These are phyloP conservation scores for Rhodotorula kratochvilovae DNA, from an alignment of 768 basidiomycete species.

Conservation along the genomic window DNA sequence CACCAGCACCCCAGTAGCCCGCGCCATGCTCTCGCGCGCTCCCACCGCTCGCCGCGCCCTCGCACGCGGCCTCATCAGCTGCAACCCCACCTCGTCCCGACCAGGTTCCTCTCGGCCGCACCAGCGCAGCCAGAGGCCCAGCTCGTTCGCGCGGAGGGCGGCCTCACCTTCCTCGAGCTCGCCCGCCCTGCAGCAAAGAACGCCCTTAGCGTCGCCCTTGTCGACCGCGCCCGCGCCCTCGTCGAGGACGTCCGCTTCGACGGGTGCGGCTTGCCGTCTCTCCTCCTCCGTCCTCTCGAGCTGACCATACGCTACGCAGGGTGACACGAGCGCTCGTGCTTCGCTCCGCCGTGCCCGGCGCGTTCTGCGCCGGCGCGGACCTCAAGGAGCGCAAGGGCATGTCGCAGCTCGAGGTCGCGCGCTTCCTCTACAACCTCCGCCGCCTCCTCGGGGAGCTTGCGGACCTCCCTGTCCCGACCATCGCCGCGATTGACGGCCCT, in stretches of 20 bases:
- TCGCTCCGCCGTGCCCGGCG: constrained; percentile 66
- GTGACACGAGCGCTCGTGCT: constrained; percentile 74
- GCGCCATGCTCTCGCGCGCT: background rate
- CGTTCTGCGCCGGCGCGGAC: constrained; percentile 91
- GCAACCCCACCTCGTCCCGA: background rate
- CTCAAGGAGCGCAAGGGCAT: constrained; percentile 78
- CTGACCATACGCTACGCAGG: constrained; percentile 33
- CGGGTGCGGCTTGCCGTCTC: constrained; percentile 10
- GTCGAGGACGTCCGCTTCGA: constrained; percentile 36
- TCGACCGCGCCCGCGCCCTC: constrained; percentile 52
- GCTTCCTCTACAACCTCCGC: constrained; percentile 73
- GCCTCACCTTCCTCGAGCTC: constrained; percentile 68
- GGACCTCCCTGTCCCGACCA: constrained; percentile 76
- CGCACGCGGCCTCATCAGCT: too few relatives aligned
- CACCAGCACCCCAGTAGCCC: background rate
- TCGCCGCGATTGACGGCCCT: constrained; percentile 81
- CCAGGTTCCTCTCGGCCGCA: background rate
- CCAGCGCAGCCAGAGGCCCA: background rate
- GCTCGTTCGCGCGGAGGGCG: constrained; percentile 42
- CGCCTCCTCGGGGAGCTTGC: constrained; percentile 70
- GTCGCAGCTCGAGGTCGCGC: constrained; percentile 66
- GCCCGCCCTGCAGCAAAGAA: constrained; percentile 80
- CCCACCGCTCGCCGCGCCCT: background rate
- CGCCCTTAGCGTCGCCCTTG: constrained; percentile 70
- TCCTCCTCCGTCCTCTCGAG: background rate